phyloP scores from a whole-genome alignment of 1,284 basidiomycete genomes.

The Irpex sp. region DNA sequence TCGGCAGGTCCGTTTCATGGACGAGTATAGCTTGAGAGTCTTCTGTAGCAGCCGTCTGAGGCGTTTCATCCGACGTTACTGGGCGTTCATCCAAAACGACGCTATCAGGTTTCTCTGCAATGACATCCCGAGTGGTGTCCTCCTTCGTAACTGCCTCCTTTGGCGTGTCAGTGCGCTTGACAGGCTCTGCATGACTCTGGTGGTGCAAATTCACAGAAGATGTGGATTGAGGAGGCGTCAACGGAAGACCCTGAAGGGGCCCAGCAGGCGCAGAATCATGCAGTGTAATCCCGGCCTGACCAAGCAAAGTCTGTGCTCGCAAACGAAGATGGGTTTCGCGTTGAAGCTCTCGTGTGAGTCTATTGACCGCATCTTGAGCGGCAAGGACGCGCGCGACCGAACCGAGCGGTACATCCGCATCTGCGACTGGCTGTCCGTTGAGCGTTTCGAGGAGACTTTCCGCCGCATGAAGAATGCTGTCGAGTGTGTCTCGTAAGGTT shows the following conservation, averaged over 20 bases:
- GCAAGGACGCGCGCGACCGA: slow-evolving; percentile 53
- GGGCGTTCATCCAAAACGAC: too few relatives aligned
- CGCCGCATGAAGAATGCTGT: slow-evolving; percentile 45
- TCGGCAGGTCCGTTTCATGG: too few relatives aligned
- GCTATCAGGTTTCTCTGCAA: too few relatives aligned
- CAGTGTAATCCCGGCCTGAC: slow-evolving; percentile 15
- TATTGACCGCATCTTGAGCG: slow-evolving; percentile 56
- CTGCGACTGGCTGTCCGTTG: slow-evolving; percentile 32
- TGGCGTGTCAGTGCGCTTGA: not conserved
- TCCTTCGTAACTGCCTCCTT: too few relatives aligned
- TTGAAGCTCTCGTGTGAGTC: slow-evolving; percentile 63
- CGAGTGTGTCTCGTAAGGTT: slow-evolving; percentile 26
- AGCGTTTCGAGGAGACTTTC: slow-evolving; percentile 43
- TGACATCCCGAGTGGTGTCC: too few relatives aligned
- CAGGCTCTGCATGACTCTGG: not conserved
- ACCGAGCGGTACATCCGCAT: slow-evolving; percentile 17
- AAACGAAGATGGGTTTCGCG: slow-evolving; percentile 59
- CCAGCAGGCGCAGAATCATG: not conserved
- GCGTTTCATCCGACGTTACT: too few relatives aligned
- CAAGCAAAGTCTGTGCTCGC: slow-evolving; percentile 39
- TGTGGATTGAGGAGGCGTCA: not conserved
- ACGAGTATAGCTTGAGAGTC: too few relatives aligned
- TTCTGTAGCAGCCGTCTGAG: too few relatives aligned
- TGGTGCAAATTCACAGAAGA: not conserved
- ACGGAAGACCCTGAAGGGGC: not conserved